Base-by-base conservation (phyloP, 495 filamentous ascomycete genomes). In the Hypoxylon intermedium region DNA sequence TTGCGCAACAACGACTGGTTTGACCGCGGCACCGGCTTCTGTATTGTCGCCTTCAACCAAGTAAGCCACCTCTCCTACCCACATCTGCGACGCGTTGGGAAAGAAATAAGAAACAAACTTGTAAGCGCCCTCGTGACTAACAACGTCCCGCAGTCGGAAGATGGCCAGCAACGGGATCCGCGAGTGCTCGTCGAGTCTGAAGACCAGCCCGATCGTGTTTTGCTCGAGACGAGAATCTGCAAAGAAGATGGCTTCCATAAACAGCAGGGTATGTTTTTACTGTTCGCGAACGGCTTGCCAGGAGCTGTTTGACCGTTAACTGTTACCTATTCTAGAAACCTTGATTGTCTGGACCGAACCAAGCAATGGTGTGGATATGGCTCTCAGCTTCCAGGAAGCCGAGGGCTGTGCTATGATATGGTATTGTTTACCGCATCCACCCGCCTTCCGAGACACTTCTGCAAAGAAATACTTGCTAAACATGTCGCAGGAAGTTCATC, bases 1-100 rank as follows among this genome's bases (percentile, higher is more conserved):
- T 83, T 98, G 60, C 90, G 88, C 67, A 91, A 96, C 76, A 97
- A 94, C 82, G 95, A 98, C 83, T 98, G 94, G 94, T 97, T 92
- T 72, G 94, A 98, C 77, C 82, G 95, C 58, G 94, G 94, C 46
- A 98, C 94, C 15, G 94, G 94, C 40, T 98, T 97, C 74, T 98
- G 94, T 74, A 89, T 83, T 19, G 92, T 91, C 19, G 83, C 85
- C 62, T 85, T 90, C 55, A 75, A 87, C 44, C 83, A 86, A 73
- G 92, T 97, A 85, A 82, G 90, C 51, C 9, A n/a, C n/a, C n/a
- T n/a, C n/a, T n/a, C n/a, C n/a, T n/a, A n/a, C n/a, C n/a, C n/a
- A n/a, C n/a, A n/a, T n/a, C 49, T 48, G 16, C 63, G 12, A 34
- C 2, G 2, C 31, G 31, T n/a, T 2, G n/a, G n/a, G n/a, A n/a